Percentiles rank a stretch among this genome's conserved stretches.
These are phyloP conservation scores for Taxillus chinensis DNA, from an alignment of 164 flowering plant species.

Conservation along the genomic window DNA sequence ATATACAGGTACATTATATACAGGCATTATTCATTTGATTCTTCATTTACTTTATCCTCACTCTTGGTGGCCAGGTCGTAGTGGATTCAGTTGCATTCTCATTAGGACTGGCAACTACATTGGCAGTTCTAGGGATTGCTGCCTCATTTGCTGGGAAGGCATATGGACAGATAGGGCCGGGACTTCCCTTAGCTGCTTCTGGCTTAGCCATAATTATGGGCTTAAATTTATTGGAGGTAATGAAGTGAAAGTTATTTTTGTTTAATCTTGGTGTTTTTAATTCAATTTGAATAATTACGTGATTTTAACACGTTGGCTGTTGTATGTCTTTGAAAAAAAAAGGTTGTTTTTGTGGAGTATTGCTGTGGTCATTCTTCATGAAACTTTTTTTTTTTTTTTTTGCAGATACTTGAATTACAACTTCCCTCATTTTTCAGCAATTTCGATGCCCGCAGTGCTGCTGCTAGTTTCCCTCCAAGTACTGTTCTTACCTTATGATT, in stretches of 20 bases:
- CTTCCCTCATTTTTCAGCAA: slow-evolving; percentile 89
- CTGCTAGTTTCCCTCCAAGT: slow-evolving; percentile 96
- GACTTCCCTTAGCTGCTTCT: slow-evolving; percentile 95
- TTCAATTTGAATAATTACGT: too few relatives aligned
- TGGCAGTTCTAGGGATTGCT: slow-evolving; percentile 79
- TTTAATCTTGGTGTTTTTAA: background rate
- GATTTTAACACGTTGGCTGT: too few relatives aligned
- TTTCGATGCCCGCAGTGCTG: slow-evolving; percentile 86
- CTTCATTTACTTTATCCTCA: background rate
- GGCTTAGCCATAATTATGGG: slow-evolving; percentile 87
- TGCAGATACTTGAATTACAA: slow-evolving; percentile 78
- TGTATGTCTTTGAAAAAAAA: too few relatives aligned
- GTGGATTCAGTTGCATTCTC: slow-evolving; percentile 85
- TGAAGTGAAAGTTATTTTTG: background rate
- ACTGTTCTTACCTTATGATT: slow-evolving; percentile 3
- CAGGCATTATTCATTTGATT: background rate
- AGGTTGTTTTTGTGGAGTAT: too few relatives aligned
- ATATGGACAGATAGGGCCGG: slow-evolving; percentile 92
- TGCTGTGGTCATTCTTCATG: too few relatives aligned
- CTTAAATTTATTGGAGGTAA: slow-evolving; percentile 86
- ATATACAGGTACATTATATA: background rate
- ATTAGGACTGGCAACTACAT: slow-evolving; percentile 87
- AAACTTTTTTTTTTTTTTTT: slow-evolving; percentile 1
- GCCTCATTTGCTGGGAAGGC: slow-evolving; percentile 98
- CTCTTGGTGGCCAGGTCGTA: slow-evolving; percentile 33